Percentiles rank a stretch among this genome's conserved stretches.
Conservation (phyloP, 1,284 basidiomycete genomes). For the Ustilago nuda region DNA sequence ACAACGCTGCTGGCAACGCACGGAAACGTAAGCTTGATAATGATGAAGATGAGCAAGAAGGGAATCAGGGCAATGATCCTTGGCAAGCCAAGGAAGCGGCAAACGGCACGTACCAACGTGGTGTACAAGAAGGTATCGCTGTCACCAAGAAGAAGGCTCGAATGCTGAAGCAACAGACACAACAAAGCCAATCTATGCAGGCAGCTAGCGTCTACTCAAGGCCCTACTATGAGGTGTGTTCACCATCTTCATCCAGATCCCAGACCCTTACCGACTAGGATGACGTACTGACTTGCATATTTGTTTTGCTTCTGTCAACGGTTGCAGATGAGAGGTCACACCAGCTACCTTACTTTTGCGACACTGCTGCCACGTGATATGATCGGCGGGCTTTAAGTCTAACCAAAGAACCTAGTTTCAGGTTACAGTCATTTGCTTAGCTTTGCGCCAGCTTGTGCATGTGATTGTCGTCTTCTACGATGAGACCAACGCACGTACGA, state of each 20-base stretch:
- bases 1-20: neutral
- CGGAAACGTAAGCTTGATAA: conserved; percentile 35
- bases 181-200: conserved; percentile 36
- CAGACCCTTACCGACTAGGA: neutral
- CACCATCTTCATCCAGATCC: conserved; percentile 7
- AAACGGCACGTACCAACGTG: conserved; percentile 34
- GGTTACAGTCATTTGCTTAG: neutral
- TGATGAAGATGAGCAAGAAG: conserved; percentile 4
- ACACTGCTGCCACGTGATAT: conserved; percentile 60
- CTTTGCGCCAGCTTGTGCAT: neutral
- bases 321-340: conserved; percentile 65
- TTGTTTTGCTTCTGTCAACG: conserved; percentile 6
- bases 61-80: neutral
- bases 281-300: neutral
- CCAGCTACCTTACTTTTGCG: conserved; percentile 67
- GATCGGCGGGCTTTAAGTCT: conserved; percentile 19
- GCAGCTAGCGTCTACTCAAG: conserved; percentile 44
- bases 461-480: neutral
- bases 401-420: neutral
- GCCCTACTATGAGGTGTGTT: conserved; percentile 44
- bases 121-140: conserved; percentile 39
- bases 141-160: conserved; percentile 52
- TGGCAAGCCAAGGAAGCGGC: conserved; percentile 6
- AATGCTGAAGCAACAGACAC: conserved; percentile 37
- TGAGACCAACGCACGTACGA: neutral